Evolutionary conservation across 176 grass and related monocot genomes (phyloP).

Genomic region (Themeda triandra): DNA sequence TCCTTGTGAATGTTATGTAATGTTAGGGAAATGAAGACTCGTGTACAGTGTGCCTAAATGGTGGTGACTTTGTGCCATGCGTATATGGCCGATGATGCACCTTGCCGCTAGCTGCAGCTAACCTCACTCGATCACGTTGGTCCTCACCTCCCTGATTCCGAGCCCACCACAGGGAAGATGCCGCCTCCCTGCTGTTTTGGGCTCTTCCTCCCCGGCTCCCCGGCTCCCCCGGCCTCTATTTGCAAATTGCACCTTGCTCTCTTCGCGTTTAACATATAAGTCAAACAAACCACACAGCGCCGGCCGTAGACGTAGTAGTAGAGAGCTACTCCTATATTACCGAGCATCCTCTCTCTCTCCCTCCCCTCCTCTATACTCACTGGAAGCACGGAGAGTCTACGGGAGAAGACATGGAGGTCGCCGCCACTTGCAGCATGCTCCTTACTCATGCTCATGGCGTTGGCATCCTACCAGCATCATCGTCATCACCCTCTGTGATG

Average conservation of each 20-base stretch:
- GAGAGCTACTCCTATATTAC: not conserved
- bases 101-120: too few relatives aligned
- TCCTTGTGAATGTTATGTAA: too few relatives aligned
- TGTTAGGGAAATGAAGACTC: too few relatives aligned
- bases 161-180: conserved; percentile 37
- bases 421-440: conserved; percentile 10
- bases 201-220: not conserved
- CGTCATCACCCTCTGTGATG: not conserved
- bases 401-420: conserved; percentile 17
- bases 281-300: not conserved
- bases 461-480: not conserved
- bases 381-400: too few relatives aligned
- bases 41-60: too few relatives aligned
- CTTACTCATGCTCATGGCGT: conserved; percentile 17
- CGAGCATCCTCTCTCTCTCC: not conserved
- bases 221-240: not conserved
- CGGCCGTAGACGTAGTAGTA: not conserved
- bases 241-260: not conserved
- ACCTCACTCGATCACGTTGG: too few relatives aligned
- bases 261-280: not conserved
- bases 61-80: too few relatives aligned
- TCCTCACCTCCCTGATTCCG: conserved; percentile 30
- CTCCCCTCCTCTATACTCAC: not conserved
- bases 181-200: conserved; percentile 25
- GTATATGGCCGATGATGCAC: too few relatives aligned